Conservation (phyloP, 2,329 filamentous ascomycete genomes). For the Ophiostoma triangulosporum region DNA sequence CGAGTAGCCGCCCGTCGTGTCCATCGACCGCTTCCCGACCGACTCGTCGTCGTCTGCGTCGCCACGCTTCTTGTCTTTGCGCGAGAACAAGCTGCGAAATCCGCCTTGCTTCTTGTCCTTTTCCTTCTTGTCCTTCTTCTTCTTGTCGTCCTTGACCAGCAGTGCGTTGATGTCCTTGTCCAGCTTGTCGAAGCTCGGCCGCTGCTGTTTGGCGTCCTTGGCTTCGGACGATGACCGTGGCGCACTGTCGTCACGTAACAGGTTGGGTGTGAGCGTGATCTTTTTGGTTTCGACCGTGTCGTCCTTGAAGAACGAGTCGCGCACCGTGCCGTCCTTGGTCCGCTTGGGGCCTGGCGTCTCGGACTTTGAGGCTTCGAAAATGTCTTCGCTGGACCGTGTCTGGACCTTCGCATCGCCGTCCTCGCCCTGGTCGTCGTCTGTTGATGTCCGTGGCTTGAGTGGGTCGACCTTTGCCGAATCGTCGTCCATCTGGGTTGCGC, state of each 20-base stretch:
- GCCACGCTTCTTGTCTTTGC: constrained; percentile 46
- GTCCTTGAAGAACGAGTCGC: constrained; percentile 96
- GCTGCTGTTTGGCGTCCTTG: constrained; percentile 39
- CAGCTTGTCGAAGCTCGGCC: constrained; percentile 59
- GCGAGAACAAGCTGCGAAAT: constrained; percentile 48
- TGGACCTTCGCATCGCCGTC: constrained; percentile 22
- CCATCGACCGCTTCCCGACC: constrained; percentile 48
- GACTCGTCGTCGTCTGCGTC: constrained; percentile 41
- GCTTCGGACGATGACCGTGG: constrained; percentile 41
- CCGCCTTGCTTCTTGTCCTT: constrained; percentile 50
- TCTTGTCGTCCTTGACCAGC: constrained; percentile 54
- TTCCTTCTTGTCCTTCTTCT: constrained; percentile 58
- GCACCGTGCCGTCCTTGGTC: constrained; percentile 72
- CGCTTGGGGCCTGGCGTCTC: constrained; percentile 37
- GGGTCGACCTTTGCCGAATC: constrained; percentile 43
- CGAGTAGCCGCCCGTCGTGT: constrained; percentile 20
- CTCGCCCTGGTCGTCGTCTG: constrained; percentile 24
- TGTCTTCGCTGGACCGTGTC: constrained; percentile 50
- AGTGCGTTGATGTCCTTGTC: constrained; percentile 41
- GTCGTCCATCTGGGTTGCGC: constrained; percentile 18
- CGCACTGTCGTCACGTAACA: constrained; percentile 66
- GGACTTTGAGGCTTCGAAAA: constrained; percentile 37
- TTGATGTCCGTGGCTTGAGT: constrained; percentile 33
- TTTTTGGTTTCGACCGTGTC: constrained; percentile 92
- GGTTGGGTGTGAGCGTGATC: constrained; percentile 87